Evolutionary conservation across 345 rosid species (phyloP).

Genomic region (Acer saccharum): DNA sequence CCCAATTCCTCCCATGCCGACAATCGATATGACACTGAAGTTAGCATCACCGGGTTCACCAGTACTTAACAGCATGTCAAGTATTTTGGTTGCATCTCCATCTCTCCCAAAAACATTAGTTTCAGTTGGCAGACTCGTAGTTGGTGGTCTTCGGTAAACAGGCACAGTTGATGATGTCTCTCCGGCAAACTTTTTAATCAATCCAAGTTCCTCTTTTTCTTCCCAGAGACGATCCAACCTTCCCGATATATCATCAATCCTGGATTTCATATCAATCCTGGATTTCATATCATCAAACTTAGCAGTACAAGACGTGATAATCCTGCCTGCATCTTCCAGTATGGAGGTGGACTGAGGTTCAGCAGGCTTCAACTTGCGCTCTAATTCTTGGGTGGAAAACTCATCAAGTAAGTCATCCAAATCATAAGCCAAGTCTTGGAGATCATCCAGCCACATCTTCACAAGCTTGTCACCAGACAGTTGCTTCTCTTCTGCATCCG

Average conservation of each 20-base stretch:
- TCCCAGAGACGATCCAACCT: neutral
- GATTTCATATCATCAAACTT: neutral
- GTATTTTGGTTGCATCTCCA: neutral
- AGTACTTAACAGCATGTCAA: neutral
- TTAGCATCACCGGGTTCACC: neutral
- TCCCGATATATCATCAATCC: neutral
- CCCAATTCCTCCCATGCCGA: neutral
- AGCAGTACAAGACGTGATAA: neutral
- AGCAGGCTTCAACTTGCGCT: neutral
- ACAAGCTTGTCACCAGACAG: too few species aligned
- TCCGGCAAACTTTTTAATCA: neutral
- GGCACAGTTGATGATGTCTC: neutral
- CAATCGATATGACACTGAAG: neutral
- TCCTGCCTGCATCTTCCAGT: neutral
- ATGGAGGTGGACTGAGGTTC: neutral
- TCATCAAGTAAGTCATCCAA: constrained; percentile 15
- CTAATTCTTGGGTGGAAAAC: neutral
- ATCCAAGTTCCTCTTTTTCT: neutral
- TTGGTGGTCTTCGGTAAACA: neutral
- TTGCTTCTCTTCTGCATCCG: too few species aligned
- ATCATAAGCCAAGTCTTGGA: neutral
- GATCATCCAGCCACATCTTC: too few species aligned
- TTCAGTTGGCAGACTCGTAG: neutral
- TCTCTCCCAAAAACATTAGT: neutral
- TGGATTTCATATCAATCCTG: neutral